Percentiles rank a stretch among this genome's conserved stretches.
Evolutionary conservation across 768 basidiomycete genomes (phyloP).

Genomic region (Amanita inopinata): DNA sequence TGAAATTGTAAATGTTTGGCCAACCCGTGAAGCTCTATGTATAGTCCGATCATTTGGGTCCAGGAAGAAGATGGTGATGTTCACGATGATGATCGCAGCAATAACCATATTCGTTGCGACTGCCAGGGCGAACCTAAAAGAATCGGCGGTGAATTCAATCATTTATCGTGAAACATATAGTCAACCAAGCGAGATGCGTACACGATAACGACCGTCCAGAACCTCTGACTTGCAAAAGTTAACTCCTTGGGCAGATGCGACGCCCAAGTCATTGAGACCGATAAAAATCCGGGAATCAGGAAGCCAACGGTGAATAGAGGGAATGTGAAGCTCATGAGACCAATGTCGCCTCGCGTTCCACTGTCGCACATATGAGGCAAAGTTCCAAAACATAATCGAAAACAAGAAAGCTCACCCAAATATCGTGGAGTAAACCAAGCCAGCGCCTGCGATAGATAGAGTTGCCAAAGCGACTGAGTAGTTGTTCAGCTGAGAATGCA

Average conservation of each 20-base stretch:
- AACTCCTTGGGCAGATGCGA: constrained; percentile 13
- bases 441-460: constrained; percentile 16
- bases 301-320: constrained; percentile 20
- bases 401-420: constrained; percentile 14
- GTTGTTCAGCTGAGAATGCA: neutral
- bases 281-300: constrained; percentile 16
- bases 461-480: constrained; percentile 11
- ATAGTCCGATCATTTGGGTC: constrained; percentile 1
- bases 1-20: constrained; percentile 1
- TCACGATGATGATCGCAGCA: constrained; percentile 16
- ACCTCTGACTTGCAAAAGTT: constrained; percentile 16
- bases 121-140: constrained; percentile 9
- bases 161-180: neutral
- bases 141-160: neutral
- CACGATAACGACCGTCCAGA: constrained; percentile 16
- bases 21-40: neutral
- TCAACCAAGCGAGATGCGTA: constrained; percentile 1
- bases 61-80: constrained; percentile 15
- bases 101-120: constrained; percentile 13
- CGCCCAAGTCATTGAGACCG: constrained; percentile 14
- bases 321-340: constrained; percentile 19
- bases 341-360: constrained; percentile 15
- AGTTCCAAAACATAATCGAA: neutral
- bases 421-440: constrained; percentile 18
- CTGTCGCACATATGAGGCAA: constrained; percentile 5